Conservation (phyloP, 345 rosid genomes). For the Populus nigra region DNA sequence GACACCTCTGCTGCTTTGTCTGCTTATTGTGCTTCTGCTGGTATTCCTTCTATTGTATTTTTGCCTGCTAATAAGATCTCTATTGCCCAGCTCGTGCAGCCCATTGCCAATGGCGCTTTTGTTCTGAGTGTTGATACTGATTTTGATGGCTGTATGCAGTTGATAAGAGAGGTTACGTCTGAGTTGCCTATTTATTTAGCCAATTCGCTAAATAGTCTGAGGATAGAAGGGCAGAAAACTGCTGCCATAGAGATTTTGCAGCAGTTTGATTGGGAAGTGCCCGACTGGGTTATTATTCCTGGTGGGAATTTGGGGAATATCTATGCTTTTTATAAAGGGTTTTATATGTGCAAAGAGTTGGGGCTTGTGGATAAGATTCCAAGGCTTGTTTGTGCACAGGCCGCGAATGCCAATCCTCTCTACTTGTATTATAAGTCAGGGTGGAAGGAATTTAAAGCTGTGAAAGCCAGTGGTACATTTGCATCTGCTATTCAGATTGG, state of each 20-base stretch:
- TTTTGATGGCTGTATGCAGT: conserved; percentile 30
- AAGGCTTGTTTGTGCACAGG: conserved; percentile 31
- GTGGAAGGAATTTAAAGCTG: conserved; percentile 25
- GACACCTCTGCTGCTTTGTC: conserved; percentile 30
- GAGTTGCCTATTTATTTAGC: conserved; percentile 30
- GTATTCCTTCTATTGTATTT: conserved; percentile 27
- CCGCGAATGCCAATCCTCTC: conserved; percentile 29
- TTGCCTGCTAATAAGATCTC: conserved; percentile 29
- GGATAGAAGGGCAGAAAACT: conserved; percentile 33
- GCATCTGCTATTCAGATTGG: conserved; percentile 37
- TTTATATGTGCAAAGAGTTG: conserved; percentile 30
- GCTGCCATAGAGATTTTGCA: conserved; percentile 32
- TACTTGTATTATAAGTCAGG: conserved; percentile 25
- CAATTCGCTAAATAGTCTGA: conserved; percentile 26
- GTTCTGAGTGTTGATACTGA: conserved; percentile 32
- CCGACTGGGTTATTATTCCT: conserved; percentile 30
- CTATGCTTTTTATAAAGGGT: conserved; percentile 32
- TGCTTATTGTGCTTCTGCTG: conserved; percentile 30
- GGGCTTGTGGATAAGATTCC: conserved; percentile 33
- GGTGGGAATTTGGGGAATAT: conserved; percentile 33
- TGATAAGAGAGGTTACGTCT: conserved; percentile 26
- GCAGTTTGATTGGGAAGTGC: conserved; percentile 37
- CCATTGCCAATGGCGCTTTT: conserved; percentile 33
- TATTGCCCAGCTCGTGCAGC: conserved; percentile 32
- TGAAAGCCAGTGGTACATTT: conserved; percentile 22